These are phyloP conservation scores for Sporothrix euskadiensis DNA, from an alignment of 2,329 filamentous ascomycete genomes.

Conservation along the genomic window DNA sequence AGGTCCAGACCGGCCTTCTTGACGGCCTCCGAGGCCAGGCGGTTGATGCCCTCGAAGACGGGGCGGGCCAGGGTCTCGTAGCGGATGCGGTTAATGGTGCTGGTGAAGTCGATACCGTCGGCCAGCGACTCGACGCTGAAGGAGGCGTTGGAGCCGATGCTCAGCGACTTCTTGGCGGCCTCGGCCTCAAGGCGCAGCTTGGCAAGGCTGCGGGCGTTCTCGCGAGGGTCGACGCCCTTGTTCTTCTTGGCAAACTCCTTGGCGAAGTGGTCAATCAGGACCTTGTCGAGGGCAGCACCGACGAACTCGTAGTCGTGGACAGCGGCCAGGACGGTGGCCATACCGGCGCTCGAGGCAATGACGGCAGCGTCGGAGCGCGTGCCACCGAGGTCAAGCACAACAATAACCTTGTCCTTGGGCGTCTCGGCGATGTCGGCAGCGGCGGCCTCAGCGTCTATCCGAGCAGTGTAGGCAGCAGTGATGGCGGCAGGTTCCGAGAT, in stretches of 20 bases:
- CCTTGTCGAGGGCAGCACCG: conserved; percentile 82
- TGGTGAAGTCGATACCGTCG: conserved; percentile 86
- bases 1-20: conserved; percentile 92
- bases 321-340: conserved; percentile 93
- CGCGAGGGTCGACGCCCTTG: conserved; percentile 76
- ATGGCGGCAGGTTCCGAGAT: conserved; percentile 90
- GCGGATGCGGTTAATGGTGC: conserved; percentile 87
- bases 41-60: conserved; percentile 84
- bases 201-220: conserved; percentile 77
- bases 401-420: conserved; percentile 80
- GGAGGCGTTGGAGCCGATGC: conserved; percentile 80
- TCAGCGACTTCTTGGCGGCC: conserved; percentile 86
- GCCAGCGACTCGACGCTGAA: conserved; percentile 91
- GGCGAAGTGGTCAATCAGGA: conserved; percentile 92
- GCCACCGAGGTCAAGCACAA: conserved; percentile 90
- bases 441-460: conserved; percentile 75
- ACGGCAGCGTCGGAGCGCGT: conserved; percentile 91
- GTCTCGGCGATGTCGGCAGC: conserved; percentile 84
- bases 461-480: conserved; percentile 86
- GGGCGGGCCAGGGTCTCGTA: conserved; percentile 88
- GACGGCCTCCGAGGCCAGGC: conserved; percentile 78
- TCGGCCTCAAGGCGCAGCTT: conserved; percentile 93
- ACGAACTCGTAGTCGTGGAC: conserved; percentile 94
- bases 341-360: conserved; percentile 85
- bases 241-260: conserved; percentile 99